Evolutionary conservation across 768 basidiomycete genomes (phyloP), one percentile per base, ranked within the genome.

Genomic region (Leccinum variicolor): DNA sequence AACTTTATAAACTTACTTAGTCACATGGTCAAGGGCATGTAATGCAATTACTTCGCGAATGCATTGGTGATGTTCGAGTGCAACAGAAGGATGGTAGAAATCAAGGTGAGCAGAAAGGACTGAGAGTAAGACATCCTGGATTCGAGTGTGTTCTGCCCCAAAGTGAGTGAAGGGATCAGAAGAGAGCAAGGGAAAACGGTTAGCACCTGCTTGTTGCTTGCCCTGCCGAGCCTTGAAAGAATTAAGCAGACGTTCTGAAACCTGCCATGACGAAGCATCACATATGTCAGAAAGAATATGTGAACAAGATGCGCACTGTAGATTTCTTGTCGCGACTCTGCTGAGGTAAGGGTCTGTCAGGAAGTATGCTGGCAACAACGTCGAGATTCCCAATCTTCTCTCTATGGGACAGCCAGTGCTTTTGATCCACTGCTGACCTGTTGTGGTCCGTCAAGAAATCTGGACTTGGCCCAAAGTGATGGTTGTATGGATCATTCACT

Each of bases 21-120:
- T 83, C 54, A 95, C 80, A 74, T 99, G 97, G 66, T 97, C 93
- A 53, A 98, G 71, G 3, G 84, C 83, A 70, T 98, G 95, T 4
- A 96, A 73, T 3, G 90, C 76, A 3, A 87, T 79, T 1, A 84
- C 85, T 68, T 93, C 86, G 41, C 92, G 81, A 17, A 84, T 76
- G 19, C 72, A 70, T 66, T 81, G 80, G 54, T 86, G 83, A n/a
- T 82, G 76, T 14, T 89, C 86, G 50, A 87, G 75, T n/a, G 83
- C 74, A 34, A 85, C 77, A 7, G 83, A 81, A 21, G 93, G 79
- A 28, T 90, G 66, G 66, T 90, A 92, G 19, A 98, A 64, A 67
- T 99, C 96, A 60, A 84, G 79, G 57, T 93, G 80, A 1, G 85
- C 80, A 33, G 81, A 84, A 28, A 90, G 74, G 4, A 79, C 71